Conservation (phyloP, 768 basidiomycete genomes). For the Imleria badia region DNA sequence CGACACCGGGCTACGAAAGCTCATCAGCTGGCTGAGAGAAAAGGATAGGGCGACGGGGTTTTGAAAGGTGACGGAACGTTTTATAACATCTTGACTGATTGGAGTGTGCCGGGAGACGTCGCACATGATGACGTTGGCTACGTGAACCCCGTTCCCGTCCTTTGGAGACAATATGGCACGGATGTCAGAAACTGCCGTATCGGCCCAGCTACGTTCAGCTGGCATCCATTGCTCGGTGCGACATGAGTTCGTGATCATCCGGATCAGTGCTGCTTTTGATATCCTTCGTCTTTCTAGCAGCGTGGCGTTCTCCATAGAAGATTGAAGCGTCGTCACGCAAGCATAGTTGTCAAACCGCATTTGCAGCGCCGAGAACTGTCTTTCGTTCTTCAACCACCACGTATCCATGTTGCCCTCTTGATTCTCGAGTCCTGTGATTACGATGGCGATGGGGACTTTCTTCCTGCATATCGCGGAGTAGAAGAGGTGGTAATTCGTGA, state of each 20-base stretch:
- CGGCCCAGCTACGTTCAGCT: slow-evolving; percentile 20
- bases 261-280: slow-evolving; percentile 20
- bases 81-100: not conserved
- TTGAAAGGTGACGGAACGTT: slow-evolving; percentile 18
- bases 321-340: slow-evolving; percentile 37
- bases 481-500: slow-evolving; percentile 40
- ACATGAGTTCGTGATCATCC: slow-evolving; percentile 21
- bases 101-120: slow-evolving; percentile 11
- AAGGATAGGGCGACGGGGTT: slow-evolving; percentile 11
- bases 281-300: slow-evolving; percentile 17
- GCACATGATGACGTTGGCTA: slow-evolving; percentile 26
- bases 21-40: slow-evolving; percentile 2
- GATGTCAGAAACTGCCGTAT: slow-evolving; percentile 22
- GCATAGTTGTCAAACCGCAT: slow-evolving; percentile 38
- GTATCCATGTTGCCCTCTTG: slow-evolving; percentile 28
- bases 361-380: slow-evolving; percentile 23
- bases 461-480: slow-evolving; percentile 38
- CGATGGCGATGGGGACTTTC: slow-evolving; percentile 39
- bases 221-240: slow-evolving; percentile 27
- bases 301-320: slow-evolving; percentile 5
- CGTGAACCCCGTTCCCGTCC: not conserved
- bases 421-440: slow-evolving; percentile 40
- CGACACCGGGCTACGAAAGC: slow-evolving; percentile 16
- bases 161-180: slow-evolving; percentile 17
- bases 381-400: slow-evolving; percentile 33